A percentile compares a stretch with the other conserved stretches of the same genome.
phyloP scores from a whole-genome alignment of 495 filamentous ascomycete genomes.

The Annulohypoxylon moriforme region DNA sequence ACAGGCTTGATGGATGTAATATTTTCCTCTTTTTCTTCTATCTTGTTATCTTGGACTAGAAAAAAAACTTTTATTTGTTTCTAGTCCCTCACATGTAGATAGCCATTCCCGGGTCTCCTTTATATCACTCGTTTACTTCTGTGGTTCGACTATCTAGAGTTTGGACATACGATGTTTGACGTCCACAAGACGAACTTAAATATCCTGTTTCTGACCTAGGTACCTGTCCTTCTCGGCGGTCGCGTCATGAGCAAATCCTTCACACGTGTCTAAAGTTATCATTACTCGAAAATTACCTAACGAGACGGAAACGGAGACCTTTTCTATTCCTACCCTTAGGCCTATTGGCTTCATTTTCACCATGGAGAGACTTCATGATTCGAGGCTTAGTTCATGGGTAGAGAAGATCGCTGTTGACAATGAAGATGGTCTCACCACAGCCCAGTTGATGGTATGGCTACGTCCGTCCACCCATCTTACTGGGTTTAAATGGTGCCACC shows the following conservation, averaged over 20 bases:
- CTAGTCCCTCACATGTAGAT: constrained; percentile 13
- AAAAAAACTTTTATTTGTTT: constrained; percentile 11
- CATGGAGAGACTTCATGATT: constrained; percentile 43
- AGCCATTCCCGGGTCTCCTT: background rate
- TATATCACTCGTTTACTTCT: constrained; percentile 9
- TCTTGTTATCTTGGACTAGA: constrained; percentile 6
- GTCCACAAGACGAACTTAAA: constrained; percentile 20
- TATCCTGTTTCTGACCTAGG: constrained; percentile 9
- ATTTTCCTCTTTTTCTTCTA: background rate
- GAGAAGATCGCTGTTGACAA: constrained; percentile 74
- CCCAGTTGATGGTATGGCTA: constrained; percentile 77
- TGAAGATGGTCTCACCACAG: constrained; percentile 82
- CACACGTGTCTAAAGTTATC: constrained; percentile 13
- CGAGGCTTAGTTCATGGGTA: constrained; percentile 45
- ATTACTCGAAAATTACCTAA: constrained; percentile 46
- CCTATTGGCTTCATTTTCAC: constrained; percentile 6
- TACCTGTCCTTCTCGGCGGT: constrained; percentile 12
- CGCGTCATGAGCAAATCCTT: constrained; percentile 19
- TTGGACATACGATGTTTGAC: constrained; percentile 25
- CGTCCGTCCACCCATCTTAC: constrained; percentile 4
- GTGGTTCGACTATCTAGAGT: constrained; percentile 34
- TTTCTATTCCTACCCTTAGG: constrained; percentile 12
- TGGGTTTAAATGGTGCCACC: constrained; percentile 1
- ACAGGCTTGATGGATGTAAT: constrained; percentile 14
- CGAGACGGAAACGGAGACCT: constrained; percentile 6